Percentiles rank a stretch among this genome's conserved stretches.
These are phyloP conservation scores for Apiospora arundinis DNA, from an alignment of 2,329 filamentous ascomycete genomes.

Conservation along the genomic window DNA sequence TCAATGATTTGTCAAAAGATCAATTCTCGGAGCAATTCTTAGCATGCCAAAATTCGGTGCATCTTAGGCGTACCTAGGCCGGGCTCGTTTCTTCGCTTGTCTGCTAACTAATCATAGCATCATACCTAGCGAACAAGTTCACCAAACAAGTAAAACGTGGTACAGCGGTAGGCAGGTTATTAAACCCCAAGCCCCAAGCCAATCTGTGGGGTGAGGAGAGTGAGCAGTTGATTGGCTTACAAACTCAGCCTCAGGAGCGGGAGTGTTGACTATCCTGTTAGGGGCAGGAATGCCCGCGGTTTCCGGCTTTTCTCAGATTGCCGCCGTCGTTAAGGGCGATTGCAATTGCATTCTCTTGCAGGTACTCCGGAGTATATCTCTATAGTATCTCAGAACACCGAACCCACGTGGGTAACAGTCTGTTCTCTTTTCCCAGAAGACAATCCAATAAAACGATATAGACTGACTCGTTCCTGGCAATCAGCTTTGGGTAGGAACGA, in stretches of 20 bases:
- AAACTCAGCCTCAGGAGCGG: slow-evolving; percentile 5
- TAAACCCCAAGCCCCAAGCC: slow-evolving; percentile 19
- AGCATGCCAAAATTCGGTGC: background rate
- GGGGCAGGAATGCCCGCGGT: background rate
- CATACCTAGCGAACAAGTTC: background rate
- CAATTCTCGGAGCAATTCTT: background rate
- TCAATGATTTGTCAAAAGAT: background rate
- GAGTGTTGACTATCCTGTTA: background rate
- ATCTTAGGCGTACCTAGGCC: background rate
- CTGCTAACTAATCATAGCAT: background rate
- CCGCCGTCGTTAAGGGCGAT: background rate
- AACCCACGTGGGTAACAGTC: background rate
- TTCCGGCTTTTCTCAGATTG: slow-evolving; percentile 4
- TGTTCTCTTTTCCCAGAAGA: background rate
- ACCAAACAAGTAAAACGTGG: background rate
- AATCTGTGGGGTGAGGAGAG: slow-evolving; percentile 6
- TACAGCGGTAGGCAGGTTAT: background rate
- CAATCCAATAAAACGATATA: background rate
- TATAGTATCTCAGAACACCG: background rate
- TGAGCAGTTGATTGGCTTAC: background rate
- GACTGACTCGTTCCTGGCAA: background rate
- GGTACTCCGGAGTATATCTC: background rate
- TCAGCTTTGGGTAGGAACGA: no score
- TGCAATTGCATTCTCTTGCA: background rate
- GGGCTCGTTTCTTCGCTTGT: background rate